Base-by-base conservation (phyloP, 352 stramenopile genomes). In the Peronospora destructor region DNA sequence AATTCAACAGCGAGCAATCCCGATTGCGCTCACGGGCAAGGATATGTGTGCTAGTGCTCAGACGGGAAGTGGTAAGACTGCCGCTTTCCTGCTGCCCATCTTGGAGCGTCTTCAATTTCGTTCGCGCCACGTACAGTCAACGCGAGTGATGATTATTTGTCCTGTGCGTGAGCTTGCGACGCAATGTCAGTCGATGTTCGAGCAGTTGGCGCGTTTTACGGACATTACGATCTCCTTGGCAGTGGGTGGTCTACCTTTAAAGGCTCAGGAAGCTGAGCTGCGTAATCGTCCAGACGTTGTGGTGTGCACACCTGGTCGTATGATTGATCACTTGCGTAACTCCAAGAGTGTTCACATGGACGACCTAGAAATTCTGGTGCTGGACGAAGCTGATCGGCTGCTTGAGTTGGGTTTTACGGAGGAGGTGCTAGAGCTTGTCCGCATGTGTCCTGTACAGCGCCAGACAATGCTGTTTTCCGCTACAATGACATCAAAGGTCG, bases 381-480 rank as follows among this genome's bases (percentile, higher is more conserved):
- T 95, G 39, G 85, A 95, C 49, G 85, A 95, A 76, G 84, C 84
- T 14, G 96, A 99, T 77, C 85, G 96, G 0, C 64, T 99, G 33
- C 71, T 99, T 17, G 96, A 99, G 59, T 73, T 99, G 34, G 97
- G 96, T 26, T 99, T 99, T 72, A 94, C 95, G 16, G 95, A 98
- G 36, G 96, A 99, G 77, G 91, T 94, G 13, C 66, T 91, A 19
- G 91, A 98, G 70, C 76, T 99, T 16, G 76, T 99, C 43, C 94
- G 96, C 43, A 86, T 97, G 53, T 98, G 91, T 53, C 96, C 97
- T 6, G 63, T 87, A 21, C 82, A 92, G 42, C 78, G 96, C 13
- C 97, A 99, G 68, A 99, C 97, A 12, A 87, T 99, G 71, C 66
- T 99, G 2, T 99, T 99, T 69, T 99, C 95, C 41, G 97, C 97